Percentiles rank a stretch among this genome's conserved stretches.
Conservation (phyloP, 2,329 filamentous ascomycete genomes). For the Nemania abortiva region DNA sequence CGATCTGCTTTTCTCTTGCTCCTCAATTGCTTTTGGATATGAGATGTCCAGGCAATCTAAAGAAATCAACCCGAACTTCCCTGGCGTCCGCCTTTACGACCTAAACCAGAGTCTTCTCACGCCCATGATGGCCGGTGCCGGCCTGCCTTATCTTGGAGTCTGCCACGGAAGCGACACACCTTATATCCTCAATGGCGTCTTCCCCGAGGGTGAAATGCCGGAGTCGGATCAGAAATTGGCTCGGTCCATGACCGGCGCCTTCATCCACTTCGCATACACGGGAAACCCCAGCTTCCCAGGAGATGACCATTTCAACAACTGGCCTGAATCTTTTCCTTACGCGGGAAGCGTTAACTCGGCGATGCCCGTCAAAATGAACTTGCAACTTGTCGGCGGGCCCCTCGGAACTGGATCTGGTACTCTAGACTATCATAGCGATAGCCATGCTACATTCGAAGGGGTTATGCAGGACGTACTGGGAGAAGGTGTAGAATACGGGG, state of each 20-base stretch:
- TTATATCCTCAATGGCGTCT: neutral
- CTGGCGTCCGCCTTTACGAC: neutral
- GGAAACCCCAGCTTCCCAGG: neutral
- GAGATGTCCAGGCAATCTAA: slow-evolving; percentile 40
- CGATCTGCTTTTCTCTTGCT: slow-evolving; percentile 43
- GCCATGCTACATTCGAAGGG: neutral
- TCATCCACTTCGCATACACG: slow-evolving; percentile 8
- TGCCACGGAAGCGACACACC: neutral
- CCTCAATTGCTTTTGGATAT: slow-evolving; percentile 40
- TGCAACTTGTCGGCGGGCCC: neutral
- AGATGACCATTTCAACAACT: neutral
- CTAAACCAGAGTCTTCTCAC: slow-evolving; percentile 6
- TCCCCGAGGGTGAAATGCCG: neutral
- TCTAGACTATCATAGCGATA: neutral
- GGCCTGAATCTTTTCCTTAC: neutral
- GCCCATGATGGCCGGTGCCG: neutral
- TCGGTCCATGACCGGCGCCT: neutral
- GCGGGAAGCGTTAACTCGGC: neutral
- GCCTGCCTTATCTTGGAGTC: neutral
- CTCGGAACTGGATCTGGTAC: neutral
- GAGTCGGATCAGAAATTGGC: neutral
- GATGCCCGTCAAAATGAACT: neutral
- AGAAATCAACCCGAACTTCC: neutral
- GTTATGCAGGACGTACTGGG: neutral
- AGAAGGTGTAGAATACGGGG: slow-evolving; percentile 30